Percentiles rank a stretch among this genome's conserved stretches.
Conservation (phyloP, 2,329 filamentous ascomycete species). For the Aspergillus luchuensis region DNA sequence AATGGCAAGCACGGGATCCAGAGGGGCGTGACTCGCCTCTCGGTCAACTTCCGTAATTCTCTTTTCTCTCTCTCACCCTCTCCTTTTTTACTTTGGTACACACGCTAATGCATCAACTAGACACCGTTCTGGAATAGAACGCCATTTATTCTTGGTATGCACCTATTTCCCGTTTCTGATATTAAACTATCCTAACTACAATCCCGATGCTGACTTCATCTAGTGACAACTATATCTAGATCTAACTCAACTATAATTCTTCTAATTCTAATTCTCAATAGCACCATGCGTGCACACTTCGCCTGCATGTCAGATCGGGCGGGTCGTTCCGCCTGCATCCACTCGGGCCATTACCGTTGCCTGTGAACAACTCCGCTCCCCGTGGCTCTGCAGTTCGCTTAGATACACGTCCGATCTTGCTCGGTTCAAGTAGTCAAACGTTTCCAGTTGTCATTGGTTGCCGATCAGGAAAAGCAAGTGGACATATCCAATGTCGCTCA, state of each 20-base stretch:
- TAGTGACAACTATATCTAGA: no score
- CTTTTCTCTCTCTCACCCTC: background rate
- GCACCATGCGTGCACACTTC: no score
- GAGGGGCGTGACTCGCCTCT: conserved; percentile 15
- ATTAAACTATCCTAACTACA: no score
- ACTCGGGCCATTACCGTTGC: conserved; percentile 4
- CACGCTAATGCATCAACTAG: background rate
- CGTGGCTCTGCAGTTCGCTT: background rate
- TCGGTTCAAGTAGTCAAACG: background rate
- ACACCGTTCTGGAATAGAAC: no score
- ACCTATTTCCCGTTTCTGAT: no score
- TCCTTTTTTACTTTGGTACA: background rate
- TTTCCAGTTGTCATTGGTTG: background rate
- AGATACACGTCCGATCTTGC: background rate
- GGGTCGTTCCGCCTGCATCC: conserved; percentile 13
- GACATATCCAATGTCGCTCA: background rate
- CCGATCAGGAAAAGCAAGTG: background rate
- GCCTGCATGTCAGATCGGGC: conserved; percentile 5
- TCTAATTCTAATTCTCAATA: no score
- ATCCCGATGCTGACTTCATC: no score
- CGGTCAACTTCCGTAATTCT: conserved; percentile 30
- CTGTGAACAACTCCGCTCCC: background rate
- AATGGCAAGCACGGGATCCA: conserved; percentile 5
- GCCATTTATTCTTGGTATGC: no score
- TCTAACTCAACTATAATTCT: no score